Evolutionary conservation across 164 flowering plant species (phyloP).

Genomic region (Tetracentron sinense): DNA sequence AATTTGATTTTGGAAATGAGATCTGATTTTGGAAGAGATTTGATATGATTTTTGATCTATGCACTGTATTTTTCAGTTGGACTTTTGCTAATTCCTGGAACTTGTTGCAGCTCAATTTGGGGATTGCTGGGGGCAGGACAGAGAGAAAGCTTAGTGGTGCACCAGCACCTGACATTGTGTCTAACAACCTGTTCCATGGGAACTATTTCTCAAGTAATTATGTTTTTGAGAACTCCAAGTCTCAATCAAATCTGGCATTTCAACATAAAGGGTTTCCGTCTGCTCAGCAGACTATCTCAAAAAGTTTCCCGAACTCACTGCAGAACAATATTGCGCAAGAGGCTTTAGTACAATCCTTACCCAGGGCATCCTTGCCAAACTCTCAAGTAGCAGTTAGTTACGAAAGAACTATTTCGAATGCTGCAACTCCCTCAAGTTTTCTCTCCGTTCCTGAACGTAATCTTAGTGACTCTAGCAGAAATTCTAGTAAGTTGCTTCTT

Average conservation of each 20-base stretch:
- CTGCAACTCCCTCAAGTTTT: neutral
- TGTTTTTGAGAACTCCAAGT: neutral
- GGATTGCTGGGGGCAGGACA: conserved; percentile 14
- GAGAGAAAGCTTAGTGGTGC: conserved; percentile 17
- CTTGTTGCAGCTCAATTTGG: conserved; percentile 27
- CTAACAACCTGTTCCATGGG: neutral
- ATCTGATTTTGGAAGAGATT: no score
- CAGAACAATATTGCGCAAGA: neutral
- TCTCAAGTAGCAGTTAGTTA: neutral
- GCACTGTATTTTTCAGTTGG: neutral
- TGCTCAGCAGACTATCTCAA: conserved; percentile 5
- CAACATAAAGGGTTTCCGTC: conserved; percentile 7
- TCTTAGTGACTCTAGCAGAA: neutral
- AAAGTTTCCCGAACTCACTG: neutral
- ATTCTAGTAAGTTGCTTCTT: neutral
- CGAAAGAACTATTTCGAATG: neutral
- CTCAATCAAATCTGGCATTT: neutral
- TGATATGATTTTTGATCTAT: no score
- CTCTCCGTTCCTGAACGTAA: conserved; percentile 1
- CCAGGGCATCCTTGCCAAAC: neutral
- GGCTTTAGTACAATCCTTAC: neutral
- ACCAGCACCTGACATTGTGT: neutral
- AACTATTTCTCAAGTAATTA: neutral
- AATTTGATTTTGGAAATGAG: no score
- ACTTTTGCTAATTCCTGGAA: conserved; percentile 1